Conservation (phyloP, 495 filamentous ascomycete species). For the Bombardia bombarda region DNA sequence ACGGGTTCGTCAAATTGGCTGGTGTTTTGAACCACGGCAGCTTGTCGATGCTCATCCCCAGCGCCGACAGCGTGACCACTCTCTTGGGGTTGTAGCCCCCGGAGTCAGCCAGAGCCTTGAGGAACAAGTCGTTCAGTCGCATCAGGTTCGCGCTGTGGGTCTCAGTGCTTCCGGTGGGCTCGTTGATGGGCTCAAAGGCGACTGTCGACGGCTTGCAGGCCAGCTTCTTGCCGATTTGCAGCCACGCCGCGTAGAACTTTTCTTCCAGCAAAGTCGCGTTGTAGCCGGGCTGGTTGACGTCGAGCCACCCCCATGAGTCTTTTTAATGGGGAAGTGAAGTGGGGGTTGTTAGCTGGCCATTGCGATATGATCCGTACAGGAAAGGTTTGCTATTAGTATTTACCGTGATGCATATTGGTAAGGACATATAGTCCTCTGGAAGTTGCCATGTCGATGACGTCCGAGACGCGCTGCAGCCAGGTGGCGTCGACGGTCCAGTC, state of each 20-base stretch:
- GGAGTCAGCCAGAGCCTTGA: constrained; percentile 44
- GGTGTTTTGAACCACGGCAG: constrained; percentile 46
- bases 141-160: constrained; percentile 46
- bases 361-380: too few species aligned
- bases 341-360: too few species aligned
- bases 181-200: constrained; percentile 57
- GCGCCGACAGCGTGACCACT: constrained; percentile 50
- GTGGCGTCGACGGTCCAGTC: constrained; percentile 44
- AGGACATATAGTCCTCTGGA: constrained; percentile 43
- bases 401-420: constrained; percentile 52
- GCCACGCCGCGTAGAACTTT: constrained; percentile 50
- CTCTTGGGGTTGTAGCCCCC: constrained; percentile 50
- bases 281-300: constrained; percentile 37
- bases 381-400: too few species aligned
- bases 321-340: too few species aligned
- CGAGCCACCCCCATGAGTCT: constrained; percentile 52
- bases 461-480: constrained; percentile 54
- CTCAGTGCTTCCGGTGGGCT: constrained; percentile 44
- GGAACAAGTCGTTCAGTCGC: constrained; percentile 49
- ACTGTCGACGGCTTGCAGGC: constrained; percentile 46
- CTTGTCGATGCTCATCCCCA: constrained; percentile 45
- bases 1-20: constrained; percentile 45
- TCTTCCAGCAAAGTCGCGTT: constrained; percentile 49
- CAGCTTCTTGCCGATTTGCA: constrained; percentile 50
- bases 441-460: constrained; percentile 50